Conservation (phyloP, 2,329 filamentous ascomycete genomes). For the Phialocephala subalpina region DNA sequence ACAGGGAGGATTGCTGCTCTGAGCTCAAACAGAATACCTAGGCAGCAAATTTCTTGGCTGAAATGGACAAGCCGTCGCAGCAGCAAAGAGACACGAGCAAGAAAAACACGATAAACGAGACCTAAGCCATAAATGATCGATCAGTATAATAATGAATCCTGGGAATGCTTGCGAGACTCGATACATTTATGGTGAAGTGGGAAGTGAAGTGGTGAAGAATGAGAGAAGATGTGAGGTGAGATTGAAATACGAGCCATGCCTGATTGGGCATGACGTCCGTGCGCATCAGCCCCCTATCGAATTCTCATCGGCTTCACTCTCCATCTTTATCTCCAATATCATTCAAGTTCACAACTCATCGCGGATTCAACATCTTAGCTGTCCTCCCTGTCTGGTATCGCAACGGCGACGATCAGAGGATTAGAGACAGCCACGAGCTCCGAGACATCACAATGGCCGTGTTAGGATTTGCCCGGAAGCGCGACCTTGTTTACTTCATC, state of each 20-base stretch:
- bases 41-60: too few relatives aligned
- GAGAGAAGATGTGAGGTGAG: background rate
- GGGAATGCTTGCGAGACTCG: background rate
- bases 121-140: too few relatives aligned
- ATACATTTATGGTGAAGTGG: background rate
- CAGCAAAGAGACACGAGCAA: too few relatives aligned
- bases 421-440: background rate
- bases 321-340: background rate
- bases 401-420: background rate
- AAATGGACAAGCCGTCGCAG: too few relatives aligned
- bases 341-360: background rate
- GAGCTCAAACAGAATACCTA: too few relatives aligned
- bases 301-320: background rate
- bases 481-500: conserved; percentile 53
- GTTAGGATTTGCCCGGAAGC: conserved; percentile 41
- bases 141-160: too few relatives aligned
- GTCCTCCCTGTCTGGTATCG: background rate
- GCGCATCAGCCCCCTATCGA: background rate
- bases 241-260: background rate
- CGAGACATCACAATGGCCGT: conserved; percentile 36
- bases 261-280: background rate
- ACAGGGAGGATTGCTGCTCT: too few relatives aligned
- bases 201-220: background rate
- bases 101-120: too few relatives aligned
- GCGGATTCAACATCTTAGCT: background rate